Evolutionary conservation across 768 basidiomycete species (phyloP).

Genomic region (Phlegmacium glaucopus): DNA sequence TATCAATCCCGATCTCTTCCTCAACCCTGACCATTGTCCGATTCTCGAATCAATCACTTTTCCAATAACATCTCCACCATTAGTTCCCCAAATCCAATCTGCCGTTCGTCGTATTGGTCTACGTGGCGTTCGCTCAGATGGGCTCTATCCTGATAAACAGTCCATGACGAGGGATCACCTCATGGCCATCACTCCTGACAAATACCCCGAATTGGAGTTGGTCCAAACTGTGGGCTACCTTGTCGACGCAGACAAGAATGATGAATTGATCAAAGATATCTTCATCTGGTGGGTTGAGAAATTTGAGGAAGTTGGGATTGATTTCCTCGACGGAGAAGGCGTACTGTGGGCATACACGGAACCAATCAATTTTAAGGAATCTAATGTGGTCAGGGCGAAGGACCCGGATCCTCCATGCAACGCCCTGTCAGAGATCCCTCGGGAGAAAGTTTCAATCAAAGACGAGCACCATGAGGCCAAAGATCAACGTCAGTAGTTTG

Average conservation of each 20-base stretch:
- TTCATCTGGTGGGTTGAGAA: constrained; percentile 54
- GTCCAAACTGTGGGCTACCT: constrained; percentile 46
- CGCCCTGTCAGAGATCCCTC: neutral
- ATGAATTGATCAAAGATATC: constrained; percentile 41
- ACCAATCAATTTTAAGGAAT: constrained; percentile 1
- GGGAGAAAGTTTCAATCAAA: neutral
- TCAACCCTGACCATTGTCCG: constrained; percentile 38
- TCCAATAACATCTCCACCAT: constrained; percentile 30
- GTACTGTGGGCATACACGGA: constrained; percentile 48
- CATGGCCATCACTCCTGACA: constrained; percentile 35
- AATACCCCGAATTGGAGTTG: constrained; percentile 43
- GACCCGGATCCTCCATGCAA: neutral
- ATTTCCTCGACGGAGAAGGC: constrained; percentile 53
- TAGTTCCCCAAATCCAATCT: constrained; percentile 26
- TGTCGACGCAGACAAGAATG: constrained; percentile 39
- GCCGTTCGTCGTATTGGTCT: constrained; percentile 46
- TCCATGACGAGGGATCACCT: constrained; percentile 37
- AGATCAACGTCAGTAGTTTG: neutral
- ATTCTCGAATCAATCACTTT: constrained; percentile 43
- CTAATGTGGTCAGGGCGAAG: neutral
- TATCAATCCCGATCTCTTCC: constrained; percentile 41
- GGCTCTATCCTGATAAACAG: constrained; percentile 41
- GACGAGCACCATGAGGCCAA: neutral
- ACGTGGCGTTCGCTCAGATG: constrained; percentile 37
- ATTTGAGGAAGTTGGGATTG: constrained; percentile 46